Conservation (phyloP, 1,284 basidiomycete species). For the Ceratobasidium sp. region DNA sequence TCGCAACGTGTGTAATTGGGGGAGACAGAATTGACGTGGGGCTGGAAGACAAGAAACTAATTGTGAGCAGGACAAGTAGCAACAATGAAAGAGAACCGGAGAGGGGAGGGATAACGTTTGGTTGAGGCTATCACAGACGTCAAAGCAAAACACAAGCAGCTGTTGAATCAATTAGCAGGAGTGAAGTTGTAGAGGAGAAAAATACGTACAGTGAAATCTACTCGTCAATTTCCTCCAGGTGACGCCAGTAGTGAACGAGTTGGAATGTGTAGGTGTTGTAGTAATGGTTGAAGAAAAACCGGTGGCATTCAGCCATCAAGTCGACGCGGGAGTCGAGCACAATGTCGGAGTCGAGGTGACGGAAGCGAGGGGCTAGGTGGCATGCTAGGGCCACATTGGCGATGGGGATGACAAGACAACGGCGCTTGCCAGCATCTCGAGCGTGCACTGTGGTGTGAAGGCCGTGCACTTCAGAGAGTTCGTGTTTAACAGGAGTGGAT, state of each 20-base stretch:
- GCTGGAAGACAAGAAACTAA: no score
- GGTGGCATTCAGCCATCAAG: not conserved
- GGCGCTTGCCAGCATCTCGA: not conserved
- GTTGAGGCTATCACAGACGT: no score
- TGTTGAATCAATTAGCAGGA: no score
- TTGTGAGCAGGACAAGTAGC: no score
- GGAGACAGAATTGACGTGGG: no score
- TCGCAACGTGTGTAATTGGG: no score
- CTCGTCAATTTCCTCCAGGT: no score
- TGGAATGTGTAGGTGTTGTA: slow-evolving; percentile 18
- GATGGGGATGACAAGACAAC: not conserved
- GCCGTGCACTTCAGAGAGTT: not conserved
- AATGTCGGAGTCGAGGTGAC: not conserved
- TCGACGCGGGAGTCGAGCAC: not conserved
- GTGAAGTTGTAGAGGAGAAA: no score
- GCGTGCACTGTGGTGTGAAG: not conserved
- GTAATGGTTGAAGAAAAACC: slow-evolving; percentile 14
- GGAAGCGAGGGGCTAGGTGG: slow-evolving; percentile 15
- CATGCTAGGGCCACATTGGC: not conserved
- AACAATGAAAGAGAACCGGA: no score
- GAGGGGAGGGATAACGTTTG: no score
- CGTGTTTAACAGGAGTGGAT: not conserved
- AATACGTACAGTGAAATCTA: no score
- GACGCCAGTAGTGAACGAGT: slow-evolving; percentile 6
- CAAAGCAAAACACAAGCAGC: no score